Evolutionary conservation across 1,284 basidiomycete genomes (phyloP), one percentile per base, ranked within the genome.

Genomic region (Cutaneotrichosporon sp.): DNA sequence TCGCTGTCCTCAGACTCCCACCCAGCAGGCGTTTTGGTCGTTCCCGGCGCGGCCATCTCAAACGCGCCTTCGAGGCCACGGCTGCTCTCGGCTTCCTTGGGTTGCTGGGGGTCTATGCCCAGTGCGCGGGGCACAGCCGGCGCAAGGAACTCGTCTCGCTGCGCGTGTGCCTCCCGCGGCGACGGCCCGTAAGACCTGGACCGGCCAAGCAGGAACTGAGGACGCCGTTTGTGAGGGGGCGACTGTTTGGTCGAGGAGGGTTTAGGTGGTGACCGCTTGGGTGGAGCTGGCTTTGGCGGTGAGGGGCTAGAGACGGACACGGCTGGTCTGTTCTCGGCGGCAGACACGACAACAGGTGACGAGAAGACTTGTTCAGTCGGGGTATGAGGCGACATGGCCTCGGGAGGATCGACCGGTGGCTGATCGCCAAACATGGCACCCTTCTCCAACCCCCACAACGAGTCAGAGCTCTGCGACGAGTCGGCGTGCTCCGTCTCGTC

Each of bases 1-100:
- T 58, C 56, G 12, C 47, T 47, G 40, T 58, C 38, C 38, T 40
- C 56, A 44, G 46, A 50, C 34, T 58, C 56, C 56, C 56, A 58
- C 1, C 48, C 41, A 17, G 45, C 26, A 7, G 39, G 46, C 15
- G 8, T 20, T 20, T n/a, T 40, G 13, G 18, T 44, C 8, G 26
- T 22, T n/a, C 12, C 13, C 8, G 40, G 43, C 18, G 22, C 36
- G 2, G 49, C 23, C 21, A 36, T 46, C 14, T 52, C 45, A 13
- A 57, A 57, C 13, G 55, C 55, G 7, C 48, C 33, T 1, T 18
- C 47, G 15, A 57, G 48, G 9, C n/a, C 15, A 12, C 8, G 13
- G 9, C 14, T 18, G 45, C 30, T 23, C 10, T 18, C 20, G 7
- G 20, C 30, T 12, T 22, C 18, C 9, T 12, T 15, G 26, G 26